phyloP scores from a whole-genome alignment of 495 filamentous ascomycete species.

The Astrothelium subdiscretum region DNA sequence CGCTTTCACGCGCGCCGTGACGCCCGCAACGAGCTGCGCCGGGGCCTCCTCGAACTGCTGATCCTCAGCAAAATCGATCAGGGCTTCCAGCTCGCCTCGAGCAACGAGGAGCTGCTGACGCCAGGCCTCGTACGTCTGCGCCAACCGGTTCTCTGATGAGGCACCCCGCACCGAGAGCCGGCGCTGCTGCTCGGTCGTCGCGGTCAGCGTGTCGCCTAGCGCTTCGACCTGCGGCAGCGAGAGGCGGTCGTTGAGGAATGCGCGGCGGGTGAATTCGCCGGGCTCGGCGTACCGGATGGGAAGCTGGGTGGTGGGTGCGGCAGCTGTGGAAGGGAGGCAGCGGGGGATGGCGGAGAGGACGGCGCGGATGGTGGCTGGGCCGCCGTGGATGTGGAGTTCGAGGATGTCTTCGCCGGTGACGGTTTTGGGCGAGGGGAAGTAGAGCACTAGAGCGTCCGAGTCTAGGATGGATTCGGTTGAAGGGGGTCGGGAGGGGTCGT shows the following conservation, averaged over 20 bases:
- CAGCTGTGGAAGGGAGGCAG: constrained; percentile 7
- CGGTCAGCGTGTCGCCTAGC: constrained; percentile 70
- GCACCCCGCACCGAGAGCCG: constrained; percentile 71
- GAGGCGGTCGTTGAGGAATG: constrained; percentile 77
- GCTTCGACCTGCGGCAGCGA: constrained; percentile 92
- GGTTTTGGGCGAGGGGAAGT: constrained; percentile 72
- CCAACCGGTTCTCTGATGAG: constrained; percentile 43
- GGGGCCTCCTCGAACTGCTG: constrained; percentile 93
- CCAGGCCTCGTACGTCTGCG: constrained; percentile 79
- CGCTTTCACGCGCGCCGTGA: constrained; percentile 47
- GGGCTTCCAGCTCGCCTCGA: constrained; percentile 80
- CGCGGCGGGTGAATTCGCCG: constrained; percentile 88
- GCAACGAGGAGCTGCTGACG: constrained; percentile 64
- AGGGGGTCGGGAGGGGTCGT: constrained; percentile 41
- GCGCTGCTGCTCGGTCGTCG: constrained; percentile 89
- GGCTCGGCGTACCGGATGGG: constrained; percentile 83
- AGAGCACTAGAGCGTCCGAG: constrained; percentile 70
- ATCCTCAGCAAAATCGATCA: constrained; percentile 96
- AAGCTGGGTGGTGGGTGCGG: constrained; percentile 1
- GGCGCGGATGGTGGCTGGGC: constrained; percentile 73
- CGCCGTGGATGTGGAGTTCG: constrained; percentile 91
- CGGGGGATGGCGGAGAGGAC: constrained; percentile 64
- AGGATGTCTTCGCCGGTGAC: constrained; percentile 88
- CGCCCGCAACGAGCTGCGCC: constrained; percentile 52
- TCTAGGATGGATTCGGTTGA: constrained; percentile 51